Conservation (phyloP, 2,329 filamentous ascomycete genomes). For the Aspergillus candidus region DNA sequence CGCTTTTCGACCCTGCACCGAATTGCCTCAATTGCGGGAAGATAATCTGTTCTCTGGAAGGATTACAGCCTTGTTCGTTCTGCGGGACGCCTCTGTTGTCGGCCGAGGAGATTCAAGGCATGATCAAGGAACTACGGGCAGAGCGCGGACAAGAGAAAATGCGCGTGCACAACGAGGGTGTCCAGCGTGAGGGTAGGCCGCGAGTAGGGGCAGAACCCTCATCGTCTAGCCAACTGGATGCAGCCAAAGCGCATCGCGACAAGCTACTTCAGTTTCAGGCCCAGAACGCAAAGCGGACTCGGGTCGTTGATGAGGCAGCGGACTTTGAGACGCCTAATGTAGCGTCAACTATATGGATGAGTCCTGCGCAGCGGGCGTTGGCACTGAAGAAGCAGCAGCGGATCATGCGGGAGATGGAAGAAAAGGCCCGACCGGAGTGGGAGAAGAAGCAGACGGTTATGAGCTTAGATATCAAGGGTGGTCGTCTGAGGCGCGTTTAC, state of each 20-base stretch:
- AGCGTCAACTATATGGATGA: conserved; percentile 73
- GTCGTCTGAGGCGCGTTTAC: conserved; percentile 61
- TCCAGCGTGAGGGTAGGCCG: conserved; percentile 33
- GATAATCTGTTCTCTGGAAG: conserved; percentile 90
- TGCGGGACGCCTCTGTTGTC: conserved; percentile 71
- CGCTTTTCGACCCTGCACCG: conserved; percentile 81
- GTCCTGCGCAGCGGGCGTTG: conserved; percentile 70
- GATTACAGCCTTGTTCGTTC: conserved; percentile 87
- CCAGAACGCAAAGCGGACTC: conserved; percentile 77
- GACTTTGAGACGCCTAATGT: conserved; percentile 60
- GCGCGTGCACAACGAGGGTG: conserved; percentile 63
- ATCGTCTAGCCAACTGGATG: conserved; percentile 52
- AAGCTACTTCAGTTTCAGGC: conserved; percentile 75
- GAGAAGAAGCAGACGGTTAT: conserved; percentile 81
- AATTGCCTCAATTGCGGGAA: conserved; percentile 93
- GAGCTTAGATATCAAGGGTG: conserved; percentile 73
- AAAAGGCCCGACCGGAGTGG: conserved; percentile 77
- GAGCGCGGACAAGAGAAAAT: conserved; percentile 84
- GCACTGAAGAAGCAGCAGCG: conserved; percentile 84
- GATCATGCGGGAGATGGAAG: conserved; percentile 76
- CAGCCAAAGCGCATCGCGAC: conserved; percentile 73
- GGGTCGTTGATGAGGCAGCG: conserved; percentile 77
- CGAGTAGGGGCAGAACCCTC: conserved; percentile 17
- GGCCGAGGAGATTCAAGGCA: conserved; percentile 68
- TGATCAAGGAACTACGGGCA: conserved; percentile 75